These are phyloP conservation scores for Isoetes engelmannii DNA, from an alignment of 83 land plant genomes.

Conservation along the genomic window DNA sequence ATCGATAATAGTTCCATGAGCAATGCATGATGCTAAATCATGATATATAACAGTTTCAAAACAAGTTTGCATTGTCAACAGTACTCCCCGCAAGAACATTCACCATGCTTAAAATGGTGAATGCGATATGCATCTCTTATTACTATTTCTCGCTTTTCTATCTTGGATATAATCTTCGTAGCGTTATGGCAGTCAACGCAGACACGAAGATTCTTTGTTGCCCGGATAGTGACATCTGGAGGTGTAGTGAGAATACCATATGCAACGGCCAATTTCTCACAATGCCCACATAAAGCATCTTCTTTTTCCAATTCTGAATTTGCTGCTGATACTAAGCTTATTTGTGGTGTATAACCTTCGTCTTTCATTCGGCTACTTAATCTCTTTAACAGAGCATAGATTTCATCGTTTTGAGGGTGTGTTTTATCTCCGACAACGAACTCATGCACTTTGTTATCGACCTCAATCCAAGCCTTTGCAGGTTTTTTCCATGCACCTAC, in stretches of 20 bases:
- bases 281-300: not conserved
- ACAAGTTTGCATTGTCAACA: not conserved
- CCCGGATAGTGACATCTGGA: not conserved
- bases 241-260: not conserved
- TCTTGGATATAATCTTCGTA: not conserved
- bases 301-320: not conserved
- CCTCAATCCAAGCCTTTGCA: not conserved
- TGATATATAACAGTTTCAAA: too few relatives aligned
- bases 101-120: not conserved
- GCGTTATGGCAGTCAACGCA: not conserved
- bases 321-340: not conserved
- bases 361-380: not conserved
- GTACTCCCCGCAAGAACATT: not conserved
- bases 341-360: not conserved
- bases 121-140: not conserved
- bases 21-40: too few relatives aligned
- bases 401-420: not conserved
- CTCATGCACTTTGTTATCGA: not conserved
- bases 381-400: not conserved
- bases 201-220: not conserved
- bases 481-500: not conserved
- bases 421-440: not conserved
- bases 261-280: too few relatives aligned
- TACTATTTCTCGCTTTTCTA: not conserved
- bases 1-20: too few relatives aligned